phyloP scores from a whole-genome alignment of 371 early-diverging fungal species.

The Mucor plumbeus region DNA sequence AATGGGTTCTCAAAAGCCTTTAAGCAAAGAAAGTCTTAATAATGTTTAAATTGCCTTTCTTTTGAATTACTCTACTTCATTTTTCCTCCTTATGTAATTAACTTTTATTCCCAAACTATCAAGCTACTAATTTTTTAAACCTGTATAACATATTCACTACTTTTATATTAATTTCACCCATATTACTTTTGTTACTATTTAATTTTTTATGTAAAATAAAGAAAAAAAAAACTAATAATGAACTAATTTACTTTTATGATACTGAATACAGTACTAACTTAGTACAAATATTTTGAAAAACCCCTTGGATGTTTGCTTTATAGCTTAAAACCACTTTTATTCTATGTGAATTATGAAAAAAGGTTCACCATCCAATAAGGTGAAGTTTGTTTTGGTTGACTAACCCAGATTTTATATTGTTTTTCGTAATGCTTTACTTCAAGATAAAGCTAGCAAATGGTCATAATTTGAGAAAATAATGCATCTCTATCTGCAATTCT shows the following conservation, averaged over 20 bases:
- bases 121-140: not conserved
- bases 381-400: too few species aligned
- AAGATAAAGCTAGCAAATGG: too few species aligned
- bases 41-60: constrained; percentile 18
- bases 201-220: constrained; percentile 6
- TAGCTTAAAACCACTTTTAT: too few species aligned
- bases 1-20: constrained; percentile 28
- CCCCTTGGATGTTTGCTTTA: not conserved
- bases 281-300: not conserved
- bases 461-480: too few species aligned
- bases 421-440: too few species aligned
- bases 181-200: not conserved
- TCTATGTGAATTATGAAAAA: too few species aligned
- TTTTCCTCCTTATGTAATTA: constrained; percentile 4
- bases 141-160: not conserved
- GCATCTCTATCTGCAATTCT: not conserved
- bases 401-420: too few species aligned
- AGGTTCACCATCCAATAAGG: too few species aligned
- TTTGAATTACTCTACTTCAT: not conserved
- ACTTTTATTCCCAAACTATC: not conserved
- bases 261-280: not conserved
- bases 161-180: not conserved
- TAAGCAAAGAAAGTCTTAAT: constrained; percentile 25
- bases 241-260: too few species aligned
- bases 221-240: not conserved